A percentile compares a stretch with the other conserved stretches of the same genome.
These are phyloP conservation scores for Claviceps sp. DNA, from an alignment of 2,329 filamentous ascomycete genomes.

Conservation along the genomic window DNA sequence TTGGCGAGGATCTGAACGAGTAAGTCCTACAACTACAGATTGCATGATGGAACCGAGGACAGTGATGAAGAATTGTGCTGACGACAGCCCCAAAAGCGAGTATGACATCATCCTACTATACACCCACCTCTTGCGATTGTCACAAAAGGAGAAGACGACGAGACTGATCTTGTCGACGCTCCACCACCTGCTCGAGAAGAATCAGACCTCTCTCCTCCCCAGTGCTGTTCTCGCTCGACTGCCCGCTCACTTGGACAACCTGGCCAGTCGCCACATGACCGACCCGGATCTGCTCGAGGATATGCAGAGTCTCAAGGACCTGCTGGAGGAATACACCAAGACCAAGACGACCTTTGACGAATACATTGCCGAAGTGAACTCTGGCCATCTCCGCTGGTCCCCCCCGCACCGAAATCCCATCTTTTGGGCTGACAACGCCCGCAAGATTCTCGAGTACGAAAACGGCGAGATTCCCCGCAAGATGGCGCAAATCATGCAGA, in stretches of 20 bases:
- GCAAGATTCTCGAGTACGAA: slow-evolving; percentile 72
- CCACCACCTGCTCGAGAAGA: slow-evolving; percentile 63
- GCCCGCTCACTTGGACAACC: slow-evolving; percentile 51
- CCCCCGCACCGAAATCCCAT: slow-evolving; percentile 75
- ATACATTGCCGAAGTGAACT: slow-evolving; percentile 74
- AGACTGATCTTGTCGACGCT: slow-evolving; percentile 81
- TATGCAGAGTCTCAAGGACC: slow-evolving; percentile 44
- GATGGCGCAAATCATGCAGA: slow-evolving; percentile 69
- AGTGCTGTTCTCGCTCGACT: slow-evolving; percentile 77
- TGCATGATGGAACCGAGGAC: not conserved
- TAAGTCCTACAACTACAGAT: slow-evolving; percentile 32
- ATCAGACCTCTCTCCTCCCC: slow-evolving; percentile 63
- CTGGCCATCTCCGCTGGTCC: slow-evolving; percentile 83
- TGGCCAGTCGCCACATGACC: slow-evolving; percentile 46
- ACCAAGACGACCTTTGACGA: slow-evolving; percentile 74
- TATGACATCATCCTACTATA: slow-evolving; percentile 87
- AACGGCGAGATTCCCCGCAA: slow-evolving; percentile 67
- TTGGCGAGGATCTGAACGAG: slow-evolving; percentile 71
- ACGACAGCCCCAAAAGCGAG: slow-evolving; percentile 43
- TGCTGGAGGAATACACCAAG: slow-evolving; percentile 54
- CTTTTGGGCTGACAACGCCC: slow-evolving; percentile 88
- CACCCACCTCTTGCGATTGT: slow-evolving; percentile 80
- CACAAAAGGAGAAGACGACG: slow-evolving; percentile 96
- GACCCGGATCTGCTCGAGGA: slow-evolving; percentile 54
- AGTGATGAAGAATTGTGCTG: not conserved